These are phyloP conservation scores for Cyclostephanos tholiformis DNA, from an alignment of 108 stramenopile genomes.

Conservation along the genomic window DNA sequence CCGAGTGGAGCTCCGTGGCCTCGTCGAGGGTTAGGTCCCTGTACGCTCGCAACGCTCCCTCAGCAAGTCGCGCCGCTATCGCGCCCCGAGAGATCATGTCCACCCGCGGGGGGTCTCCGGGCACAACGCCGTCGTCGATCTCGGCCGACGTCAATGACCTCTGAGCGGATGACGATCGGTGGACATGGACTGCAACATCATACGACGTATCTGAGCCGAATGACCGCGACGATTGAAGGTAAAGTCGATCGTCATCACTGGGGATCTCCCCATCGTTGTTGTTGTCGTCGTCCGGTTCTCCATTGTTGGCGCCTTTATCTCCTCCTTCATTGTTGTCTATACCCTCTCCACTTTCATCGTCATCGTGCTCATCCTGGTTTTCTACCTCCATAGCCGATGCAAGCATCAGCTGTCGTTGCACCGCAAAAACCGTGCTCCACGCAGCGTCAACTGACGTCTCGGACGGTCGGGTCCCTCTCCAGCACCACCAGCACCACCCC, in stretches of 20 bases:
- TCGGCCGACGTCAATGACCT: neutral
- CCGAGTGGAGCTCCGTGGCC: slow-evolving; percentile 71
- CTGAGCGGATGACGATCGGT: slow-evolving; percentile 13
- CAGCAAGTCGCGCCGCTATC: slow-evolving; percentile 79
- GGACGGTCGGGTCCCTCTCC: slow-evolving; percentile 23
- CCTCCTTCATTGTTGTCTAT: neutral
- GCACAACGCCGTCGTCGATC: neutral
- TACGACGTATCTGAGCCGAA: slow-evolving; percentile 10
- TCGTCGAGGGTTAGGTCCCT: slow-evolving; percentile 85
- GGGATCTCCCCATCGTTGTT: neutral
- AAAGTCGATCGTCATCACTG: neutral
- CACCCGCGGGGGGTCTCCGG: slow-evolving; percentile 3
- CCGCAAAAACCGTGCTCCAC: slow-evolving; percentile 23
- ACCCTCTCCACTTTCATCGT: neutral
- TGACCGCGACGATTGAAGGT: neutral
- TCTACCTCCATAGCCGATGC: slow-evolving; percentile 6
- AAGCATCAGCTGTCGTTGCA: slow-evolving; percentile 16
- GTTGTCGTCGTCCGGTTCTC: neutral
- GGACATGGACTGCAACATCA: neutral
- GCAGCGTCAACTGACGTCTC: slow-evolving; percentile 33
- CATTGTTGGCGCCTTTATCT: neutral
- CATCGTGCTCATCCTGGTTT: neutral
- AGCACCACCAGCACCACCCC: neutral
- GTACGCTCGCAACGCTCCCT: slow-evolving; percentile 80
- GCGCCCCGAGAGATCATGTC: slow-evolving; percentile 10